Evolutionary conservation across 106 monocot species (phyloP).

Genomic region (Phalaenopsis aphrodite): DNA sequence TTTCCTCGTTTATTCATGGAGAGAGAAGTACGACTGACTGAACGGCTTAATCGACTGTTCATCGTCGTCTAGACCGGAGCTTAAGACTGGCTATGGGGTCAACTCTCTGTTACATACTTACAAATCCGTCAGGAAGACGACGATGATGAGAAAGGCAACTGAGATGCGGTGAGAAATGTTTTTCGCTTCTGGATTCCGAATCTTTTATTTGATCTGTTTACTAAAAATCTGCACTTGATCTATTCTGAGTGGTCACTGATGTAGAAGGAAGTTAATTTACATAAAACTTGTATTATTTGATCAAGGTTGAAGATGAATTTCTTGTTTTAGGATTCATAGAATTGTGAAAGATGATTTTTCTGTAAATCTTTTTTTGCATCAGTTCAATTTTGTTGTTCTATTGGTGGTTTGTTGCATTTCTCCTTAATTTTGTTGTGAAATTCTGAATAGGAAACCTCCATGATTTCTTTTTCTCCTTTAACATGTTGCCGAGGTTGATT

Average conservation of each 20-base stretch:
- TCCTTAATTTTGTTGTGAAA: neutral
- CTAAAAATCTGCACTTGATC: neutral
- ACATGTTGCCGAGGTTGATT: neutral
- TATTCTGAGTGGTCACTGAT: neutral
- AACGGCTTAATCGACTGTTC: neutral
- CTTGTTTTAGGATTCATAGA: neutral
- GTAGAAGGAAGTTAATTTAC: neutral
- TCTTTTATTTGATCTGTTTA: neutral
- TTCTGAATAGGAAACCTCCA: neutral
- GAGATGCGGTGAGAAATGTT: neutral
- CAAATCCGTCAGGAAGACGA: neutral
- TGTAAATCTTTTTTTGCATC: neutral
- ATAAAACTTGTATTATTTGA: neutral
- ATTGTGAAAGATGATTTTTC: neutral
- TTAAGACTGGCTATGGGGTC: too few species aligned
- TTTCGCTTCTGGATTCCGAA: neutral
- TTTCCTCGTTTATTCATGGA: slow-evolving; percentile 71
- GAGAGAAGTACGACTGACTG: slow-evolving; percentile 78
- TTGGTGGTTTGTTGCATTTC: neutral
- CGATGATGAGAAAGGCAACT: neutral
- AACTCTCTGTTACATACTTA: neutral
- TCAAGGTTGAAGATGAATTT: neutral
- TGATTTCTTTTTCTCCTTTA: neutral
- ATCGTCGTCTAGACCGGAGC: neutral
- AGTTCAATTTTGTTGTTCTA: neutral